Base-by-base conservation (phyloP, 768 basidiomycete species). In the Podaxis carcinomalis region DNA sequence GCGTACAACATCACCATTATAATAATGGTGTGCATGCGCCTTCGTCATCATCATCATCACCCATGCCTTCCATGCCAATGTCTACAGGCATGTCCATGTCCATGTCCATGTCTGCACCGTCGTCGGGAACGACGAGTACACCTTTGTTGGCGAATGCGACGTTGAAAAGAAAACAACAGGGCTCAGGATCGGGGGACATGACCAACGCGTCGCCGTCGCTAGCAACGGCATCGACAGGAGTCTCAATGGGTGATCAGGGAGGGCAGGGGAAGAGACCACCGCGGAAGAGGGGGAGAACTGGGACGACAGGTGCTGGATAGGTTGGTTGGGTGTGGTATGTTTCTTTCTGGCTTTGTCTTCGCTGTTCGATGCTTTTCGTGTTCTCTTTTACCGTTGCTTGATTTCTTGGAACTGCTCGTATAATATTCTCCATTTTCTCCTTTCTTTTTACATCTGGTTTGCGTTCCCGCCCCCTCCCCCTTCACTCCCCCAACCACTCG, bases 251-350 rank as follows among this genome's bases (percentile, higher is more conserved):
- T 49, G 47, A 49, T 49, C 32, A 32, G 7, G 32, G 32, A 32
- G 47, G 47, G 66, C 74, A 55, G 78, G 80, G 76, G 64, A 89
- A 86, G 75, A 78, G 83, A 50, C 51, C 65, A 40, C 67, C 78
- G 37, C 82, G 88, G 61, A 87, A 85, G 76, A 77, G 77, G 66
- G 77, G 78, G 67, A 81, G 84, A 71, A 82, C 79, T 64, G 73
- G 68, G 19, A 76, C 72, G 64, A 80, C 74, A n/a, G 75, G 74
- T 59, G 47, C 47, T 21, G 47, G 47, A 13, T 49, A 23, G 21
- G 11, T 11, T 21, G 14, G 11, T 23, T 13, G 47, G 57, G 23
- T 51, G 28, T 10, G 36, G 50, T 35, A 27, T 42, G 42, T 23
- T 51, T 42, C 32, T 32, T 32, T 32, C 32, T 32, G 32, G 32